Conservation (phyloP, 2,329 filamentous ascomycete species). For the Didymella sp. region DNA sequence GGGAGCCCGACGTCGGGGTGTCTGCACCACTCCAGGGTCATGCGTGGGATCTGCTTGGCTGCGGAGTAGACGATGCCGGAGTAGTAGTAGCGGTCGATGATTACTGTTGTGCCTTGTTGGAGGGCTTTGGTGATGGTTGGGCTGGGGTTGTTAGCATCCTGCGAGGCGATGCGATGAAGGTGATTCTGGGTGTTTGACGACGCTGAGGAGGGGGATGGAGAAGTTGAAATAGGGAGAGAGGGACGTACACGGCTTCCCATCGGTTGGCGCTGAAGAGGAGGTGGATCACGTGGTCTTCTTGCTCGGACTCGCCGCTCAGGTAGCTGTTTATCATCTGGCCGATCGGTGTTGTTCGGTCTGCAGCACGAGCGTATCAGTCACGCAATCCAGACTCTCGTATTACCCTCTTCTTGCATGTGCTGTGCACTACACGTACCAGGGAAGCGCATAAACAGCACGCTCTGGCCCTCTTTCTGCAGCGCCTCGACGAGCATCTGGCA, state of each 20-base stretch:
- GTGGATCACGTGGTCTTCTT: constrained; percentile 90
- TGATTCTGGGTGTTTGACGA: no score
- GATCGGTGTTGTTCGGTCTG: constrained; percentile 83
- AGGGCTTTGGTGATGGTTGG: constrained; percentile 53
- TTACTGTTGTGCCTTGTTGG: constrained; percentile 71
- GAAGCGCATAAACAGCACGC: constrained; percentile 68
- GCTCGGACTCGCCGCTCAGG: constrained; percentile 72
- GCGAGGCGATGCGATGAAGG: no score
- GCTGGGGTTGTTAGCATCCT: no score
- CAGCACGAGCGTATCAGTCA: no score
- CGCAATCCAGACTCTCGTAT: no score
- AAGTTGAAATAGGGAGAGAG: not conserved
- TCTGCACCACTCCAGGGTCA: constrained; percentile 81
- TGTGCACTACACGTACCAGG: constrained; percentile 59
- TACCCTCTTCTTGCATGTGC: no score
- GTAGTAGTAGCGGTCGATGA: constrained; percentile 95
- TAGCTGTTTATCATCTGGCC: constrained; percentile 88
- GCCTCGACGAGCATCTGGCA: constrained; percentile 69
- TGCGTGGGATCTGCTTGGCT: constrained; percentile 76
- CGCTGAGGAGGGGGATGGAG: no score
- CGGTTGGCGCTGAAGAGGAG: constrained; percentile 89
- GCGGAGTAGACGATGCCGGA: constrained; percentile 92
- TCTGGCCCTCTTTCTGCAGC: constrained; percentile 59
- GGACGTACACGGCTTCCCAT: constrained; percentile 70
- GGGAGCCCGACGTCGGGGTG: constrained; percentile 86